Evolutionary conservation across 345 rosid genomes (phyloP).

Genomic region (Adansonia digitata): DNA sequence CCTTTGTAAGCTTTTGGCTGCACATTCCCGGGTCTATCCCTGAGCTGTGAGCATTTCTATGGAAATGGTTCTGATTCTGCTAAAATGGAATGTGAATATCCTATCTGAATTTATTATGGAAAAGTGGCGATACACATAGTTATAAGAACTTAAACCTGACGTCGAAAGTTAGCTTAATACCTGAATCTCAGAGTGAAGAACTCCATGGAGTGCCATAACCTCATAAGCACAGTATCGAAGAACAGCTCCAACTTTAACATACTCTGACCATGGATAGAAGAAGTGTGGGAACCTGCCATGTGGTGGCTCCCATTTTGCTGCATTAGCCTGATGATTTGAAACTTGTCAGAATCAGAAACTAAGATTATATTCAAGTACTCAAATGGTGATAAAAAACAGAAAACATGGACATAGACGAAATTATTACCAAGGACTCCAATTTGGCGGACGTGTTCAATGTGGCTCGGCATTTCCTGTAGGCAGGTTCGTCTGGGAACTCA

Average conservation of each 20-base stretch:
- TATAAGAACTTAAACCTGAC: too few species aligned
- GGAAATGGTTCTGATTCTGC: constrained; percentile 24
- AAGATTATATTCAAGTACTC: constrained; percentile 1
- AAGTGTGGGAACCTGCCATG: constrained; percentile 60
- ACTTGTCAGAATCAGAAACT: constrained; percentile 6
- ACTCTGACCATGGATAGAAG: constrained; percentile 66
- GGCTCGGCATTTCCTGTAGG: constrained; percentile 41
- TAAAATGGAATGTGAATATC: constrained; percentile 25
- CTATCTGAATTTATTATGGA: not conserved
- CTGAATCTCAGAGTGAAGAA: constrained; percentile 69
- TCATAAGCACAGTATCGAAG: constrained; percentile 57
- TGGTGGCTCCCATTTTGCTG: constrained; percentile 75
- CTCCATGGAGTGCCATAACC: constrained; percentile 73
- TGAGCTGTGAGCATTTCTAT: constrained; percentile 4
- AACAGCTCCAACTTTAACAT: constrained; percentile 63
- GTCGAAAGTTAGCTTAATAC: constrained; percentile 16
- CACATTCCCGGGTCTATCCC: constrained; percentile 11
- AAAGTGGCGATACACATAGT: not conserved
- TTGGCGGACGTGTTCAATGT: constrained; percentile 49
- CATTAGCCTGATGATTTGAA: constrained; percentile 31
- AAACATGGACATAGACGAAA: not conserved
- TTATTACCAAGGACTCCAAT: constrained; percentile 52
- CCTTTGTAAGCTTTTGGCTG: not conserved
- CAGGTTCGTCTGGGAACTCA: constrained; percentile 65
- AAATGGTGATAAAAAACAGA: not conserved